phyloP scores from a whole-genome alignment of 2,329 filamentous ascomycete genomes.

The Botrytis sinoallii region DNA sequence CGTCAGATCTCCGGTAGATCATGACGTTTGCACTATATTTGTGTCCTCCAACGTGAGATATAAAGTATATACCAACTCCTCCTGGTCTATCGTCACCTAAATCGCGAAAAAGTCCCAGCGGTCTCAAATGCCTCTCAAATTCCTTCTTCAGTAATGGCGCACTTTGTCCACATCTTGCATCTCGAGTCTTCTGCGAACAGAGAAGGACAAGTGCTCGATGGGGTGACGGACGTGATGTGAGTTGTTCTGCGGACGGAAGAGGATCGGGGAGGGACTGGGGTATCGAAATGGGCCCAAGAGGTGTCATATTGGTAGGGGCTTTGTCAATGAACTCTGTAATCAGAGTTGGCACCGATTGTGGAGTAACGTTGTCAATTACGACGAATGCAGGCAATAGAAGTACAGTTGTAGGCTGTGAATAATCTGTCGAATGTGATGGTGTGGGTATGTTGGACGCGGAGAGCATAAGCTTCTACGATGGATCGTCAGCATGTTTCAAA shows the following conservation, averaged over 20 bases:
- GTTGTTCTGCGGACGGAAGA: slow-evolving; percentile 39
- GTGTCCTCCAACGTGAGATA: slow-evolving; percentile 93
- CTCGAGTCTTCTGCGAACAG: slow-evolving; percentile 91
- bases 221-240: slow-evolving; percentile 65
- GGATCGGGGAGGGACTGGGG: slow-evolving; percentile 37
- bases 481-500: slow-evolving; percentile 9
- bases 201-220: slow-evolving; percentile 86
- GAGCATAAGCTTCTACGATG: slow-evolving; percentile 73
- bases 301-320: slow-evolving; percentile 69
- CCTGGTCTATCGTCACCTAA: slow-evolving; percentile 84
- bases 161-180: slow-evolving; percentile 90
- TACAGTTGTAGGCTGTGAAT: slow-evolving; percentile 70
- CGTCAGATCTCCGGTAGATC: slow-evolving; percentile 64
- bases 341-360: slow-evolving; percentile 67
- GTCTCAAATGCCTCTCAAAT: slow-evolving; percentile 82
- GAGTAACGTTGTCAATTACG: slow-evolving; percentile 79
- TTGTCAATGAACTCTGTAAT: slow-evolving; percentile 67
- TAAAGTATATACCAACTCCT: slow-evolving; percentile 94
- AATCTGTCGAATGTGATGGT: slow-evolving; percentile 61
- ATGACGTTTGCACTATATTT: slow-evolving; percentile 96
- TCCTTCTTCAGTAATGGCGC: slow-evolving; percentile 86
- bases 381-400: slow-evolving; percentile 83
- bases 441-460: slow-evolving; percentile 89
- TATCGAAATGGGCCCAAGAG: slow-evolving; percentile 58
- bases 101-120: slow-evolving; percentile 81